phyloP scores from a whole-genome alignment of 169 alveolate genomes.

The Nephromyces sp. region DNA sequence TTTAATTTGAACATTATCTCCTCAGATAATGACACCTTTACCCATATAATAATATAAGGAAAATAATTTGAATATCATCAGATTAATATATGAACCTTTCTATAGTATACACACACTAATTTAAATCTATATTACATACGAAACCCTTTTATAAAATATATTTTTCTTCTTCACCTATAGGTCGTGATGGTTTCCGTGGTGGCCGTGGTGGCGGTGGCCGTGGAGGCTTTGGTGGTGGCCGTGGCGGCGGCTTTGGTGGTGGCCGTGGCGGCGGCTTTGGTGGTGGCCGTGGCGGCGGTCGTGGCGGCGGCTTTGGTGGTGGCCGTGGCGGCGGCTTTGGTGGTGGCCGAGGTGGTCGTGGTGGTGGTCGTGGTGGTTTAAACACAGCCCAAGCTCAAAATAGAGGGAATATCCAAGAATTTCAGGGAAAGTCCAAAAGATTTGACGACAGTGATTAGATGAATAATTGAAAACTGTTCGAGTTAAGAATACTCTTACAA shows the following conservation, averaged over 20 bases:
- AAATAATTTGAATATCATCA: too few species aligned
- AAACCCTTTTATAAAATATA: too few species aligned
- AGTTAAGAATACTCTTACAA: too few species aligned
- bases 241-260: conserved; percentile 48
- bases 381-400: conserved; percentile 30
- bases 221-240: conserved; percentile 53
- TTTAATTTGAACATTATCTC: too few species aligned
- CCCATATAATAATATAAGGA: too few species aligned
- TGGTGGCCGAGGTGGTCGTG: conserved; percentile 41
- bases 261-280: conserved; percentile 49
- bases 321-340: conserved; percentile 49
- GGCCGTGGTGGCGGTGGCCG: conserved; percentile 53
- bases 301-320: conserved; percentile 59
- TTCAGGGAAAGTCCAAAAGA: conserved; percentile 30
- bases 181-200: conserved; percentile 45
- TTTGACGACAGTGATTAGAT: conserved; percentile 24
- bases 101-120: too few species aligned
- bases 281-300: conserved; percentile 48
- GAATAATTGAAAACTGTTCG: too few species aligned
- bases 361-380: conserved; percentile 43
- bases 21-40: too few species aligned
- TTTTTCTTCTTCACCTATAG: too few species aligned
- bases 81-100: too few species aligned
- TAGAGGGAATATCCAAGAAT: conserved; percentile 31
- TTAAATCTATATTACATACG: too few species aligned